phyloP scores from a whole-genome alignment of 768 basidiomycete genomes.

The Cystobasidium tubakii region DNA sequence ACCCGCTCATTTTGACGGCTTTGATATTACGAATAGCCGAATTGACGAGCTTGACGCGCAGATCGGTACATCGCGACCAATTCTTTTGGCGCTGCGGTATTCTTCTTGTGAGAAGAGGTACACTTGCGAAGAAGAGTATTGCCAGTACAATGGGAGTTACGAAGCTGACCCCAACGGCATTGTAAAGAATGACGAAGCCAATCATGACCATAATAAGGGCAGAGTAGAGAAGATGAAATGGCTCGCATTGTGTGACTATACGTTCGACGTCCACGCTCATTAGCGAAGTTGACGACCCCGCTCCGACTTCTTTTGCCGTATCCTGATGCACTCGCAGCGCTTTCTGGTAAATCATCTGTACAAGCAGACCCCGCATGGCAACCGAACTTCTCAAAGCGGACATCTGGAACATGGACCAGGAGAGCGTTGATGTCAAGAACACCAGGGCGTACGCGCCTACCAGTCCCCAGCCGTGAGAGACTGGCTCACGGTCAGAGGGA shows the following conservation, averaged over 20 bases:
- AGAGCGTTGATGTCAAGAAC: constrained; percentile 32
- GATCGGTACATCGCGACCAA: constrained; percentile 29
- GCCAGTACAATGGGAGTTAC: constrained; percentile 21
- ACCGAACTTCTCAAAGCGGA: constrained; percentile 23
- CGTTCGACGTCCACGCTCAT: constrained; percentile 36
- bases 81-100: constrained; percentile 9
- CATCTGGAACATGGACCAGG: constrained; percentile 34
- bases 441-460: constrained; percentile 30
- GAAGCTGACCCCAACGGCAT: constrained; percentile 16
- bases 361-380: constrained; percentile 29
- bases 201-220: constrained; percentile 29
- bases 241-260: constrained; percentile 16
- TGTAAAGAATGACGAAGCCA: constrained; percentile 35
- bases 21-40: constrained; percentile 35
- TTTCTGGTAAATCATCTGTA: constrained; percentile 36
- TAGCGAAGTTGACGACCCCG: constrained; percentile 6
- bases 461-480: constrained; percentile 21
- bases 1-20: constrained; percentile 37
- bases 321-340: constrained; percentile 19
- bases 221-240: constrained; percentile 35
- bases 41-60: constrained; percentile 27
- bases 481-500: constrained; percentile 15
- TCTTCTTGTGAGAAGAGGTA: background rate
- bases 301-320: constrained; percentile 30
- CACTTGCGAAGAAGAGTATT: constrained; percentile 19